A percentile compares a stretch with the other conserved stretches of the same genome.
These are phyloP conservation scores for Leccinum pellstonianum DNA, from an alignment of 768 basidiomycete species.

Conservation along the genomic window DNA sequence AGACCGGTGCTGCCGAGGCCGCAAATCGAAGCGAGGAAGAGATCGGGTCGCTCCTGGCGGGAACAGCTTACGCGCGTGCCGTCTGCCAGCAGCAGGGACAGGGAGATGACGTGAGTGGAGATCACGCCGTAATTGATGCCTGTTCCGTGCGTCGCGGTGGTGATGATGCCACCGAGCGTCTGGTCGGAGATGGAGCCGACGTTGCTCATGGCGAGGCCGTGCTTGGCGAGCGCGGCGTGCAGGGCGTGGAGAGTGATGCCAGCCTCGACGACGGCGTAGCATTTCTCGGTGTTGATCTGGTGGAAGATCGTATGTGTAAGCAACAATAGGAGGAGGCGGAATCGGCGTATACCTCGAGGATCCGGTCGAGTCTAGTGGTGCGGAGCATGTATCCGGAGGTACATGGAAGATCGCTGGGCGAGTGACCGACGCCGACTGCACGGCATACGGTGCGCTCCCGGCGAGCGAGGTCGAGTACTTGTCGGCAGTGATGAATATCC, in stretches of 20 bases:
- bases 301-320: not conserved
- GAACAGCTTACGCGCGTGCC: slow-evolving; percentile 70
- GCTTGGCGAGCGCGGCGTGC: slow-evolving; percentile 60
- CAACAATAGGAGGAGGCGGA: not conserved
- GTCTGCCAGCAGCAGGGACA: slow-evolving; percentile 76
- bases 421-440: slow-evolving; percentile 88
- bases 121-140: slow-evolving; percentile 79
- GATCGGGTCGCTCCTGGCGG: slow-evolving; percentile 56
- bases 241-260: slow-evolving; percentile 78
- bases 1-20: slow-evolving; percentile 90
- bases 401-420: slow-evolving; percentile 91
- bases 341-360: slow-evolving; percentile 67
- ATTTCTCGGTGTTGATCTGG: slow-evolving; percentile 69
- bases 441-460: slow-evolving; percentile 70
- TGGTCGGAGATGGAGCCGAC: slow-evolving; percentile 97
- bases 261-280: slow-evolving; percentile 68
- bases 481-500: slow-evolving; percentile 62
- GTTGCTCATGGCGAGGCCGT: slow-evolving; percentile 83
- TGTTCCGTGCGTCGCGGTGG: slow-evolving; percentile 94
- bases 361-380: slow-evolving; percentile 65
- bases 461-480: slow-evolving; percentile 78
- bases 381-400: slow-evolving; percentile 84
- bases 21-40: slow-evolving; percentile 89
- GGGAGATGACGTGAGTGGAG: slow-evolving; percentile 73
- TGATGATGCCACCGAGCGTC: slow-evolving; percentile 86